Evolutionary conservation across 1,284 basidiomycete species (phyloP).

Genomic region (Austroboletus niveus): DNA sequence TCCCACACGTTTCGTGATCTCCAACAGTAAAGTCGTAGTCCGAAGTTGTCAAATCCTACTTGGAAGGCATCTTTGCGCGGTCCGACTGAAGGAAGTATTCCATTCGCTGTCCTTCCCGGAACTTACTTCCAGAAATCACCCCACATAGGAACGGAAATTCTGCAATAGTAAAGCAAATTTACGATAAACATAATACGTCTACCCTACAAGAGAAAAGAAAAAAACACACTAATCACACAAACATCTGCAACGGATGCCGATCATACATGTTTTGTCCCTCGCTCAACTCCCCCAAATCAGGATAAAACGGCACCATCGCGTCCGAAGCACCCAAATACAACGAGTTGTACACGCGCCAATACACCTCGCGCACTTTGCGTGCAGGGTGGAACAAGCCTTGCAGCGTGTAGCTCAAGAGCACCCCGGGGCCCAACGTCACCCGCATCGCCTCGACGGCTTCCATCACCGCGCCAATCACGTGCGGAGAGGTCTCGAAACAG

Average conservation of each 20-base stretch:
- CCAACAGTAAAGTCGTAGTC: too few species aligned
- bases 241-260: constrained; percentile 80
- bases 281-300: constrained; percentile 82
- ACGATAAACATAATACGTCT: constrained; percentile 8
- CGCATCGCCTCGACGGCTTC: constrained; percentile 97
- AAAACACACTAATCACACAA: constrained; percentile 47
- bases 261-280: constrained; percentile 90
- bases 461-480: constrained; percentile 97
- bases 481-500: constrained; percentile 96
- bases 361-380: constrained; percentile 90
- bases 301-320: constrained; percentile 93
- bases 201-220: background rate
- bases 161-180: background rate
- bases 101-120: too few species aligned
- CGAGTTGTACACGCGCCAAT: constrained; percentile 93
- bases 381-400: constrained; percentile 96
- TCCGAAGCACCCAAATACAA: constrained; percentile 87
- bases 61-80: too few species aligned
- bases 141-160: too few species aligned
- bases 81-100: too few species aligned
- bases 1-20: too few species aligned
- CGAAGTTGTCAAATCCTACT: too few species aligned
- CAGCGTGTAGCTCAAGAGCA: constrained; percentile 87
- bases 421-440: constrained; percentile 91
- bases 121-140: too few species aligned